These are phyloP conservation scores for Choanephora cucurbitarum DNA, from an alignment of 371 early-diverging fungal species.

Conservation along the genomic window DNA sequence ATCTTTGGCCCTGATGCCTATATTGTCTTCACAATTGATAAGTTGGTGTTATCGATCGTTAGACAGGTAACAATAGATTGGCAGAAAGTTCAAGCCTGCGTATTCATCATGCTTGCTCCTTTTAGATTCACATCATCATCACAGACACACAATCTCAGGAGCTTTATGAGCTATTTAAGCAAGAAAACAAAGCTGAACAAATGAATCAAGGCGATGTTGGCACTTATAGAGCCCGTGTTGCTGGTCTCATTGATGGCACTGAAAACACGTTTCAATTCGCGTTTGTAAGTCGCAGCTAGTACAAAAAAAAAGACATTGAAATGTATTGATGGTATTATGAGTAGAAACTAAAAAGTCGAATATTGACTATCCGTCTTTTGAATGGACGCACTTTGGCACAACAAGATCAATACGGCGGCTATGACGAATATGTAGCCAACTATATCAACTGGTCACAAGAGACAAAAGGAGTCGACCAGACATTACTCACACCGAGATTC, in stretches of 20 bases:
- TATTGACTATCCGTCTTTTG: conserved; percentile 76
- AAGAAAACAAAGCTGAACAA: conserved; percentile 20
- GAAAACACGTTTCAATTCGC: conserved; percentile 80
- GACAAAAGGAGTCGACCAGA: conserved; percentile 64
- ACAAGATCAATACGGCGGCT: conserved; percentile 75
- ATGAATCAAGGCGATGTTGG: conserved; percentile 39
- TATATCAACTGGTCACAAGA: conserved; percentile 72
- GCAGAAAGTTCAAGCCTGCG: no score
- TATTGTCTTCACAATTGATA: conserved; percentile 85
- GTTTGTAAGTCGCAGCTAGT: conserved; percentile 57
- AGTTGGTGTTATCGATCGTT: conserved; percentile 34
- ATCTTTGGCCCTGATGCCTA: conserved; percentile 88
- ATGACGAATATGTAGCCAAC: conserved; percentile 87
- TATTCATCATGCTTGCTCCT: no score
- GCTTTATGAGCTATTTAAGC: conserved; percentile 21
- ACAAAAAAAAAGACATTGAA: no score
- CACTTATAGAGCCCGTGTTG: conserved; percentile 38
- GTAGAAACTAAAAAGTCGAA: conserved; percentile 23
- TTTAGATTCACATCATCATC: conserved; percentile 27
- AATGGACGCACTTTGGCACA: conserved; percentile 57
- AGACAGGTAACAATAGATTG: conserved; percentile 18
- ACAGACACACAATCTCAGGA: conserved; percentile 27
- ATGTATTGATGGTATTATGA: neutral
- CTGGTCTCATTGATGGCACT: conserved; percentile 51
- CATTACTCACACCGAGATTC: conserved; percentile 54